Base-by-base conservation (phyloP, 2,329 filamentous ascomycete genomes). In the Diplodia scrobiculata region DNA sequence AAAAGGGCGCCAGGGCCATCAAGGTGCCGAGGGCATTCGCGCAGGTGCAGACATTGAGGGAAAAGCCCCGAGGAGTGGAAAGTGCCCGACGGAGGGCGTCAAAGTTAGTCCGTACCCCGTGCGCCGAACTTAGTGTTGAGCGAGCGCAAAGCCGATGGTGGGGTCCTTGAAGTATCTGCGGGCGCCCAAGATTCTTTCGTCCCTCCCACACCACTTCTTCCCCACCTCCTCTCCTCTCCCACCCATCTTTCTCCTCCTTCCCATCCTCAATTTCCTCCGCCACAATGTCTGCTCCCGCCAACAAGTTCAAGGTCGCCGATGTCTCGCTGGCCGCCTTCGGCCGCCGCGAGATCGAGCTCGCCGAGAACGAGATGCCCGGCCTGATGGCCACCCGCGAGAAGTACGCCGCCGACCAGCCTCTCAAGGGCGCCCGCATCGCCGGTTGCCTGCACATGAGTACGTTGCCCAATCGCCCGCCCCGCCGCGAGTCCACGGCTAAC, bases 251-350 rank as follows among this genome's bases (percentile, higher is more conserved):
- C 68, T 68, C 60, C 67, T 67, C 54, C 66, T 55, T 66, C 67
- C 67, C 59, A 63, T 68, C 66, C 67, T 65, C 67, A 67, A 66
- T 14, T 48, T 32, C 29, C 29, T 9, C 63, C 59, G 25, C 21
- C 63, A 69, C 36, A 74, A 87, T 87, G 86, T 79, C 76, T 86
- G 91, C 91, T 77, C 92, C 92, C 83, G 92, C 92, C 79, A 84
- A 89, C 82, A 94, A 91, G 83, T 96, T 92, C 90, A 97, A 97
- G 91, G 94, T 99, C 84, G 92, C 94, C 78, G 95, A 98, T 87
- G 91, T 98, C 81, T 84, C 90, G 80, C 89, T 98, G 79, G 94
- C 95, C 79, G 95, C 95, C 82, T 98, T 99, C 79, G 95, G 95
- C 83, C 93, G 95, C 84, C 93, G 94, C 83, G 95, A 99, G 89